Conservation (phyloP, 352 stramenopile genomes). For the Globisporangium heterothallicum region DNA sequence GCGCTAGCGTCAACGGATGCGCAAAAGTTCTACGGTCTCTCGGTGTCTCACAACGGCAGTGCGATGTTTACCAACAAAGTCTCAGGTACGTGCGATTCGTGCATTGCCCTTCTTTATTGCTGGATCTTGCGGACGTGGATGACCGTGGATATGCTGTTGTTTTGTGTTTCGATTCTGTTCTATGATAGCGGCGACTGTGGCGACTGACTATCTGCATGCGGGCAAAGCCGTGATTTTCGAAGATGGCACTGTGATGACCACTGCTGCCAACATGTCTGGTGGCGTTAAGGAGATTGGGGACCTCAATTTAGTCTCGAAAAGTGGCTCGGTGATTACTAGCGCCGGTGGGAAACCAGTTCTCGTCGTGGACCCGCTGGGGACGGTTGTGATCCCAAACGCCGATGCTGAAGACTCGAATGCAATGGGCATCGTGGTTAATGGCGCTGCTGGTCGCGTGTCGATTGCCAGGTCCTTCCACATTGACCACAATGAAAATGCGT, state of each 20-base stretch:
- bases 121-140: no score
- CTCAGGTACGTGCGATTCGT: constrained; percentile 47
- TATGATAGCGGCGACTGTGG: constrained; percentile 59
- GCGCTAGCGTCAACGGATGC: constrained; percentile 39
- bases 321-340: constrained; percentile 56
- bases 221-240: constrained; percentile 61
- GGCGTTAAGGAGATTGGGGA: constrained; percentile 70
- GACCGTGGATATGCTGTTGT: no score
- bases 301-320: constrained; percentile 68
- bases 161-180: no score
- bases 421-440: constrained; percentile 49
- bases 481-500: constrained; percentile 36
- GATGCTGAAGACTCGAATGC: constrained; percentile 37
- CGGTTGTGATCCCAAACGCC: constrained; percentile 40
- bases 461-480: constrained; percentile 38
- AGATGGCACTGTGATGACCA: constrained; percentile 77
- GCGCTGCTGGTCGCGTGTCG: constrained; percentile 24
- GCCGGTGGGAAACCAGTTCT: constrained; percentile 54
- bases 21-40: constrained; percentile 65
- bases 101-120: no score
- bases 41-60: constrained; percentile 64
- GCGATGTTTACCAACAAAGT: constrained; percentile 63
- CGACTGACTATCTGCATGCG: constrained; percentile 60
- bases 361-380: constrained; percentile 45
- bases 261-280: constrained; percentile 67